Percentiles rank a stretch among this genome's conserved stretches.
phyloP scores from a whole-genome alignment of 2,329 filamentous ascomycete genomes.

The Ceratocystis destructans region DNA sequence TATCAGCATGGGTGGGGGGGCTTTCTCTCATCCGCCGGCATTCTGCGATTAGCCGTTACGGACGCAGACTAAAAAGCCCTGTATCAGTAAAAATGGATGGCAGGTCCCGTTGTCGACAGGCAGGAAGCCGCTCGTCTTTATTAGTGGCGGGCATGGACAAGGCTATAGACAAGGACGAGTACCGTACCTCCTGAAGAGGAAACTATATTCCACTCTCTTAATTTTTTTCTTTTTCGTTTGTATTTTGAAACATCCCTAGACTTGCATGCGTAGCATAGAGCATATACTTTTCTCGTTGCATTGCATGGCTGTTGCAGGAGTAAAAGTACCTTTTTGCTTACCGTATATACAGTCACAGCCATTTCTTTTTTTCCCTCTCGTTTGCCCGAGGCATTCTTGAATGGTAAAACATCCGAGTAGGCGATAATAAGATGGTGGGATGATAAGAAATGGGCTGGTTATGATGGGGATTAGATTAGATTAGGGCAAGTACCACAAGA shows the following conservation, averaged over 20 bases:
- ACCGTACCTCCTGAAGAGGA: neutral
- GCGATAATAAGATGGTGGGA: neutral
- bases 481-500: conserved; percentile 1
- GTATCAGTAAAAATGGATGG: neutral
- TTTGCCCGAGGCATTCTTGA: neutral
- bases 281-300: neutral
- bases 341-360: neutral
- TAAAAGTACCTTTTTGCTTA: neutral
- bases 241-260: neutral
- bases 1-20: neutral
- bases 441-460: neutral
- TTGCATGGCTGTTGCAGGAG: neutral
- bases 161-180: neutral
- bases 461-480: neutral
- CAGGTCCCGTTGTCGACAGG: neutral
- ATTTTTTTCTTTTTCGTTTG: neutral
- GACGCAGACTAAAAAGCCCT: neutral
- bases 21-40: neutral
- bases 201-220: neutral
- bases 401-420: neutral
- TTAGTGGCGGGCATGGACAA: neutral
- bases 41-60: neutral
- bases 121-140: neutral
- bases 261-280: neutral
- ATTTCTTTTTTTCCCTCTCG: neutral